Evolutionary conservation across 352 stramenopile genomes (phyloP).

Genomic region (Phytopythium cucurbitacearum): DNA sequence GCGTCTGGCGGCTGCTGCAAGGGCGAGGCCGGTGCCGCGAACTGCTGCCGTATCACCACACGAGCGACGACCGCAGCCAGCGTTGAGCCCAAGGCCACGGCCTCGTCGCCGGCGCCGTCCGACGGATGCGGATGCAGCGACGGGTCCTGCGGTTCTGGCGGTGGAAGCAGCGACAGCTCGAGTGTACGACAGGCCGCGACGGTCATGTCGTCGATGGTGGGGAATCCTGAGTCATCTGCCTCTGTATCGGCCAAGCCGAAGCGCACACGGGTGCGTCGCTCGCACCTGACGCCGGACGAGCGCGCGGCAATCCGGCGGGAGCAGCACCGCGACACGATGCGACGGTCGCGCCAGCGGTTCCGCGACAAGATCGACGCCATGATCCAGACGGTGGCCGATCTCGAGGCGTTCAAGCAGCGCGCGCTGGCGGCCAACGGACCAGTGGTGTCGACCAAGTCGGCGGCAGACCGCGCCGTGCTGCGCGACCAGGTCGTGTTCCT

Average conservation of each 20-base stretch:
- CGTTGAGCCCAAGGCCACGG: too few relatives aligned
- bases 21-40: conserved; percentile 3
- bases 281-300: conserved; percentile 14
- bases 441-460: background rate
- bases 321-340: conserved; percentile 31
- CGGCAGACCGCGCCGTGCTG: conserved; percentile 1
- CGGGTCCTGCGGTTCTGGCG: background rate
- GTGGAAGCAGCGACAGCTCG: background rate
- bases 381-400: conserved; percentile 19
- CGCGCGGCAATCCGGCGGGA: conserved; percentile 13
- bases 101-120: background rate
- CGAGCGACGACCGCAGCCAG: background rate
- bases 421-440: conserved; percentile 7
- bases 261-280: conserved; percentile 5
- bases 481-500: conserved; percentile 18
- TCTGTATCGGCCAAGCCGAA: background rate
- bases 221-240: background rate
- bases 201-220: background rate
- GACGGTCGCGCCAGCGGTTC: conserved; percentile 28
- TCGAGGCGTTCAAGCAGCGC: conserved; percentile 15
- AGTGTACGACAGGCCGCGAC: background rate
- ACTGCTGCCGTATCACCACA: conserved; percentile 1
- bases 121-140: background rate
- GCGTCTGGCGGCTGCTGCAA: conserved; percentile 8
- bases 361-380: conserved; percentile 25